Evolutionary conservation across 1,284 basidiomycete species (phyloP), one percentile per base, ranked within the genome.

Genomic region (Coniferiporia sulphurascens): DNA sequence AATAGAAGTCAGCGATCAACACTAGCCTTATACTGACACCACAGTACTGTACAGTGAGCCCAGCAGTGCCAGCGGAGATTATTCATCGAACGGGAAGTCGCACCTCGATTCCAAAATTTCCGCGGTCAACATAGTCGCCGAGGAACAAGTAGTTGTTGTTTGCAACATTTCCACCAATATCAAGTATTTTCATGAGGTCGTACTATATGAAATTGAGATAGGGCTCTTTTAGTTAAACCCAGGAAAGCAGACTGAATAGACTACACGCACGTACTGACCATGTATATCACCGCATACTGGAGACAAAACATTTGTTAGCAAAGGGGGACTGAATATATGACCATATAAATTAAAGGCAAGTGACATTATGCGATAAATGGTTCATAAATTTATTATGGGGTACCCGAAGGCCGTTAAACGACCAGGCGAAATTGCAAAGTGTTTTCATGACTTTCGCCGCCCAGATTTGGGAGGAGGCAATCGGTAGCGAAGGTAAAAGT

Each of bases 111-210:
- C 92, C 91, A 74, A 97, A 98, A 76, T 90, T 89, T 27, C 97
- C 96, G 59, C 96, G 86, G 76, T 99, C 97, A 52, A 99, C 96
- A 72, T 99, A 99, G 74, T 99, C 96, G 53, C 96, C 96, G 32
- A 99, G 80, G 76, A 99, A 99, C 52, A 99, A 81, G 76, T 99
- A 99, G 46, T 87, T 84, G 61, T 90, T 98, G 60, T 96, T 89
- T 17, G 87, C 82, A 22, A 93, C 82, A 67, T 87, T 88, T 9
- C 96, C 96, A 46, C 96, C 96, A 53, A 98, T 90, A 70, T 98
- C 96, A 68, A 99, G 96, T 48, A 98, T 81, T 73, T 98, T 98
- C 90, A 99, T 95, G 62, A 99, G 82, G 74, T 99, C 95, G 71
- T 95, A 97, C 94, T 96, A 67, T 3, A 15, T 15, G 38, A 57